phyloP scores from a whole-genome alignment of 805 yeast species.

The Osmozyma mogii region DNA sequence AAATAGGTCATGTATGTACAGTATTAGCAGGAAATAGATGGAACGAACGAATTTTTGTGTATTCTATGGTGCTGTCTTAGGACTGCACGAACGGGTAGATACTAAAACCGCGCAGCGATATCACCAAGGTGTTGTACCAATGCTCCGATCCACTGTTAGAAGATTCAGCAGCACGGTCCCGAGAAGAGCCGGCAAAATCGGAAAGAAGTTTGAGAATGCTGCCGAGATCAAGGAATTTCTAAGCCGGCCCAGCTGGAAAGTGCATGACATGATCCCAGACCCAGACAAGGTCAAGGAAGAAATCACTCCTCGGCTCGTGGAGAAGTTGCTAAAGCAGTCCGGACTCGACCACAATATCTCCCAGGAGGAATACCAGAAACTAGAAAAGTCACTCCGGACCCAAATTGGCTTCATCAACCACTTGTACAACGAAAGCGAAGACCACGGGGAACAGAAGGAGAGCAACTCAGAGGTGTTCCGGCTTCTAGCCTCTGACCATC shows the following conservation, averaged over 20 bases:
- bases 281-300: slow-evolving; percentile 4
- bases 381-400: slow-evolving; percentile 30
- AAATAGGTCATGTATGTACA: slow-evolving; percentile 2
- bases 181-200: neutral
- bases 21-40: neutral
- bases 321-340: slow-evolving; percentile 37
- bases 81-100: too few species aligned
- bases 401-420: slow-evolving; percentile 46
- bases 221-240: slow-evolving; percentile 1
- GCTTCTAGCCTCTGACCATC: slow-evolving; percentile 27
- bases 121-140: too few species aligned
- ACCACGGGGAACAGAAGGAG: slow-evolving; percentile 12
- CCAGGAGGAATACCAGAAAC: slow-evolving; percentile 17
- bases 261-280: slow-evolving; percentile 6
- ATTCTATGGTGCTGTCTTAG: too few species aligned
- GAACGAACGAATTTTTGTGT: neutral
- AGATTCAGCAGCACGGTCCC: too few species aligned
- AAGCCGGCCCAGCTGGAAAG: slow-evolving; percentile 9
- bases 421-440: slow-evolving; percentile 24
- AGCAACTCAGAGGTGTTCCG: slow-evolving; percentile 19
- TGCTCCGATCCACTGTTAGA: too few species aligned
- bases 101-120: too few species aligned
- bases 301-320: slow-evolving; percentile 12
- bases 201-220: neutral
- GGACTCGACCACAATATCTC: slow-evolving; percentile 34